Evolutionary conservation across 225 moss, liverwort and hornwort species (phyloP), one percentile per base, ranked within the genome.

Genomic region (Sphagnum contortum): DNA sequence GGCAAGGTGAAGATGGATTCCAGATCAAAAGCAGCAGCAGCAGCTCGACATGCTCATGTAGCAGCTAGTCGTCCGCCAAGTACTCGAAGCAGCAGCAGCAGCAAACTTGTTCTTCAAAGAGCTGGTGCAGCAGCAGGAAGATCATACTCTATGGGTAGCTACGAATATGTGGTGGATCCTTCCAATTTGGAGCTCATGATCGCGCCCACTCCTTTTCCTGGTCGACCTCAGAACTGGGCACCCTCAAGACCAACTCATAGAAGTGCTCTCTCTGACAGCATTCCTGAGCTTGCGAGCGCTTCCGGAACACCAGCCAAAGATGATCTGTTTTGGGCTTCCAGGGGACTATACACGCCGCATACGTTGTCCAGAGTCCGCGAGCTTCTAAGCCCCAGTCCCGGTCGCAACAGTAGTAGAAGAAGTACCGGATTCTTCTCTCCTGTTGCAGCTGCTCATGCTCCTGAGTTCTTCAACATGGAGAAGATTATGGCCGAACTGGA

Each of bases 131-230:
- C 29, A 6, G 67, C 72, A 47, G 81, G 81, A 12, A 72, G 81
- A 57, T 82, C 78, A 2, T 82, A 82, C 55, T 82, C 81, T 2
- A 82, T 82, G 81, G 81, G 81, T 14, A 77, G 77, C 2, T 82
- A 78, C 59, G 81, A 82, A 11, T 82, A 82, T 13, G 57, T 78
- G 1, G 74, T 82, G 3, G 78, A 82, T 58, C 81, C 81, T 4
- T 74, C 78, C 5, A 82, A 82, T 52, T 68, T 82, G 69, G 77
- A 82, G 75, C 77, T 82, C 3, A 67, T 82, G 5, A 82, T 82
- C 14, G 81, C 81, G 2, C 81, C 81, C 0, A 82, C 81, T 53
- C 81, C 81, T 3, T 78, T 77, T 49, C 81, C 81, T 9, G 81
- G 81, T 10, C 72, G 52, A 6, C 52, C 52, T 52, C 52, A 9